Percentiles rank a stretch among this genome's conserved stretches.
These are phyloP conservation scores for Aspergillus ustus DNA, from an alignment of 2,329 filamentous ascomycete genomes.

Conservation along the genomic window DNA sequence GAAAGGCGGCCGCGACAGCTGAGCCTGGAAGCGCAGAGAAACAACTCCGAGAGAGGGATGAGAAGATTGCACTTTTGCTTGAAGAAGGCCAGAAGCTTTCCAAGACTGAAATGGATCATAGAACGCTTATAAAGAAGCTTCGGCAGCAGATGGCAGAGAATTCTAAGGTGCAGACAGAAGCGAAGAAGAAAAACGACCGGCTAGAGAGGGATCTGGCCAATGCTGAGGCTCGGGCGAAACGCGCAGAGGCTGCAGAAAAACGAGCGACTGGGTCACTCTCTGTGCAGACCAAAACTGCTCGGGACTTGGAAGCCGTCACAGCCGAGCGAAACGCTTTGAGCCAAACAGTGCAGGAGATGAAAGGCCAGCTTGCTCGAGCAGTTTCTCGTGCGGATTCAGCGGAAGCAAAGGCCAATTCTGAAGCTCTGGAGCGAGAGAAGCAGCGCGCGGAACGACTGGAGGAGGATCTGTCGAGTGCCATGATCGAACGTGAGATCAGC, in stretches of 20 bases:
- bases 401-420: slow-evolving; percentile 68
- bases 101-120: slow-evolving; percentile 81
- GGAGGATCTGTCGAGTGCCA: slow-evolving; percentile 66
- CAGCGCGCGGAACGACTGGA: slow-evolving; percentile 59
- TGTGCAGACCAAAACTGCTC: slow-evolving; percentile 55
- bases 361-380: slow-evolving; percentile 70
- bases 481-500: slow-evolving; percentile 76
- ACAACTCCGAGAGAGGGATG: slow-evolving; percentile 85
- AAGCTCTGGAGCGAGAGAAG: slow-evolving; percentile 70
- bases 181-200: slow-evolving; percentile 61
- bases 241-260: slow-evolving; percentile 64
- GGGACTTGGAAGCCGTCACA: slow-evolving; percentile 65
- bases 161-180: slow-evolving; percentile 55
- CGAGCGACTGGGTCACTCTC: slow-evolving; percentile 60
- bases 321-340: slow-evolving; percentile 68
- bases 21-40: slow-evolving; percentile 71
- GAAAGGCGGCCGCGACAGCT: slow-evolving; percentile 66
- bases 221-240: slow-evolving; percentile 61
- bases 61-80: slow-evolving; percentile 86
- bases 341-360: slow-evolving; percentile 69
- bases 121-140: slow-evolving; percentile 81
- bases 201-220: slow-evolving; percentile 60
- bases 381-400: slow-evolving; percentile 69
- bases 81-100: slow-evolving; percentile 90
- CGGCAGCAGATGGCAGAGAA: slow-evolving; percentile 57